Base-by-base conservation (phyloP, 2,329 filamentous ascomycete genomes). In the Xylaria hypoxylon region DNA sequence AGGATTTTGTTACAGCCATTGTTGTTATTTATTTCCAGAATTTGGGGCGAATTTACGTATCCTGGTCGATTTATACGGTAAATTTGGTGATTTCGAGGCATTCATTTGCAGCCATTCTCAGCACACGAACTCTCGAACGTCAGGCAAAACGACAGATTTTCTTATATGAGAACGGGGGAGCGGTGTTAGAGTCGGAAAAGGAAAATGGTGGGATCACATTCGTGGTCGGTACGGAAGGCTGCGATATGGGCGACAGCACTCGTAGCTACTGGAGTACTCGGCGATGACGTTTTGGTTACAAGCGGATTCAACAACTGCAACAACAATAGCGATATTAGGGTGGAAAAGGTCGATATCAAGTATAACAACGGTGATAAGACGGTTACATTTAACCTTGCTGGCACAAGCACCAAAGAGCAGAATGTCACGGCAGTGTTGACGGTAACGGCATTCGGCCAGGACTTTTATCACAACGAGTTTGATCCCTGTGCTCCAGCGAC, bases 401-500 rank as follows among this genome's bases (percentile, higher is more conserved):
- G 95, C 68, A 89, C 86, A 66, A 97, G 92, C 77, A 80, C 80
- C 60, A 87, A 87, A 77, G 79, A 86, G 71, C 93, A 96, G 78
- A 94, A 97, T 71, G 93, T 98, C 67, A 92, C 86, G 62, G 94
- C 93, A 15, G 82, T 81, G 2, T 83, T 98, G 65, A 85, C 87
- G 24, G 92, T 97, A 44, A 91, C 86, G 28, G 95, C 95, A 8
- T 98, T 98, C 76, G 96, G 96, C 66, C 88, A 87, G 65, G 80
- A 91, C 68, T 87, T 97, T 26, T 98, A 96, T 80, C 84, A 86
- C 44, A 92, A 92, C 66, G 82, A 81, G 3, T 97, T 98, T 80
- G 89, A 97, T 75, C 96, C 96, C 40, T 99, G 96, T 79, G 86
- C 89, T 19, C 72, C 80, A 1, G 80, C 76, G 42, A 94, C 89